Evolutionary conservation across 805 yeast genomes (phyloP), one percentile per base, ranked within the genome.

Genomic region (Lipomyces mesembrius): DNA sequence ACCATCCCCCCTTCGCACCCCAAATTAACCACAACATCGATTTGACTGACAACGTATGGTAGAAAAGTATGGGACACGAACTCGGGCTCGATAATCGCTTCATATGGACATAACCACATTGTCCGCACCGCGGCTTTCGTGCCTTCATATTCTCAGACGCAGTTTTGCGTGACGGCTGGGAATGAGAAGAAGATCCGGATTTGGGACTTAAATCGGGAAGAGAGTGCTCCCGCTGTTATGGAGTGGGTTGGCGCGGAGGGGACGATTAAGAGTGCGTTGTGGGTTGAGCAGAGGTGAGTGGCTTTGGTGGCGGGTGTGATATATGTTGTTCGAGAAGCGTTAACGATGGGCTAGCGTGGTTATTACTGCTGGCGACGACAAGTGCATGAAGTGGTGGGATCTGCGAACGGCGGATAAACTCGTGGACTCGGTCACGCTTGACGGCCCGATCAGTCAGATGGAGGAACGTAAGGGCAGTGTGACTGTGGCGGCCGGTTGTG

Each of bases 351-450:
- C n/a, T 35, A 66, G 70, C 39, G 59, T 60, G 12, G 49, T 75
- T 9, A 63, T 74, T 11, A 64, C 75, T 1, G 75, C 72, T 2
- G 66, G 72, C 46, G 70, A 63, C 17, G 70, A 68, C 49, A 75
- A 74, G 46, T 58, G 59, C 22, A 57, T 76, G n/a, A 63, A 59
- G 17, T 76, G 77, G 77, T 75, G 77, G 77, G 75, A 72, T 55
- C 55, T 74, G 9, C 62, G 75, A 6, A 34, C 62, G 17, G 54
- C 57, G 17, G 61, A 57, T 14, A 60, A 58, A 59, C 37, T 61
- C 59, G 59, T 43, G 37, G 61, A 55, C 61, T 20, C 64, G 34
- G 35, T 64, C 22, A 52, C 39, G 43, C 52, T 39, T 29, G 72
- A 69, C 14, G 66, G 59, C 8, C 66, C 61, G 35, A 60, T 66